Evolutionary conservation across 2,329 filamentous ascomycete species (phyloP).

Genomic region (Calonectria leucothoes): DNA sequence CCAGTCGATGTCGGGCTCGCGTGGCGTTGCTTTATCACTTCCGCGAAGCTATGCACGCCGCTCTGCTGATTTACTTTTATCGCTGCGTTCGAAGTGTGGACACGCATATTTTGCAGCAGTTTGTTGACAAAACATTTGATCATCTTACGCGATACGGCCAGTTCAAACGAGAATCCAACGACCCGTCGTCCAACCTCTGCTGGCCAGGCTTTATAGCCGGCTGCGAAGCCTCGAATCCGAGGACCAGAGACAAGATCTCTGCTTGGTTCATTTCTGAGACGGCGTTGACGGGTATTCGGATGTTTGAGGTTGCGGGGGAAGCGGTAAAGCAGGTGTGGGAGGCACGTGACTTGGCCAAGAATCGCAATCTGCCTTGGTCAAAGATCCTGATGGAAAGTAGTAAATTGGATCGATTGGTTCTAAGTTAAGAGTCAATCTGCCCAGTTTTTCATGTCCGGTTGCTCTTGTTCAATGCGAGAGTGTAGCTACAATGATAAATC

Average conservation of each 20-base stretch:
- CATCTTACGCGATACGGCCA: conserved; percentile 3
- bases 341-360: conserved; percentile 3
- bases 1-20: not conserved
- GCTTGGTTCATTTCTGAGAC: conserved; percentile 8
- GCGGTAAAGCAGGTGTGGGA: conserved; percentile 15
- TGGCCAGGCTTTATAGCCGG: conserved; percentile 18
- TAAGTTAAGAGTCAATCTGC: not conserved
- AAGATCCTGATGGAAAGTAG: conserved; percentile 12
- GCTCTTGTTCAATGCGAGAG: too few species aligned
- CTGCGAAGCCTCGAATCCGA: conserved; percentile 8
- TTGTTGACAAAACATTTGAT: conserved; percentile 17
- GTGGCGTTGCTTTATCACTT: conserved; percentile 15
- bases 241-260: conserved; percentile 3
- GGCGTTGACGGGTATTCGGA: conserved; percentile 10
- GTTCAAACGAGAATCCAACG: conserved; percentile 13
- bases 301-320: conserved; percentile 17
- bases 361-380: conserved; percentile 12
- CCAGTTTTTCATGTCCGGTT: not conserved
- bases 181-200: conserved; percentile 8
- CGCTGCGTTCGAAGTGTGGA: conserved; percentile 8
- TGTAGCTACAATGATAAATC: not conserved
- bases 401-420: conserved; percentile 5
- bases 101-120: conserved; percentile 17
- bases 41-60: conserved; percentile 15
- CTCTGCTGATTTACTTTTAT: conserved; percentile 21